A percentile compares a stretch with the other conserved stretches of the same genome.
Evolutionary conservation across 306 rosid genomes (phyloP).

Genomic region (Oxytropis ochrocephala): DNA sequence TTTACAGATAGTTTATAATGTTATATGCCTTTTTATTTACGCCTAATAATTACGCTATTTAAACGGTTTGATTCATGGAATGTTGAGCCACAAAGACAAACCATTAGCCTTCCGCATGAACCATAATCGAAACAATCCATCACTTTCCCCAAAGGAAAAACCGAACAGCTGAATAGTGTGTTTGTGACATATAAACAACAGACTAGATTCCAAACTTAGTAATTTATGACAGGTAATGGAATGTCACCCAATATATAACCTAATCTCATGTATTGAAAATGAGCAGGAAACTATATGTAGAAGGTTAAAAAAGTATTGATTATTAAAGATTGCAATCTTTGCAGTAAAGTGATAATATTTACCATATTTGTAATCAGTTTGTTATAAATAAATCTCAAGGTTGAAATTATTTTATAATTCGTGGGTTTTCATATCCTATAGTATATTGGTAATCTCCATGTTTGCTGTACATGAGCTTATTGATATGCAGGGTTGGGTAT

Average conservation of each 20-base stretch:
- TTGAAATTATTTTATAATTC: background rate
- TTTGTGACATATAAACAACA: background rate
- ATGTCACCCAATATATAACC: background rate
- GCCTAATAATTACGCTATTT: constrained; percentile 63
- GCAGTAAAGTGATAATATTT: background rate
- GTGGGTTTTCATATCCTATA: background rate
- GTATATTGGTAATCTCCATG: background rate
- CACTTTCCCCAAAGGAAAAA: constrained; percentile 63
- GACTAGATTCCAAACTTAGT: constrained; percentile 5
- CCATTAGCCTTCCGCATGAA: too few relatives aligned
- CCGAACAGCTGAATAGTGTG: constrained; percentile 4
- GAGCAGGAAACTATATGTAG: background rate
- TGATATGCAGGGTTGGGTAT: background rate
- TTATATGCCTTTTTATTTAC: constrained; percentile 79
- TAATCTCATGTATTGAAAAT: too few relatives aligned
- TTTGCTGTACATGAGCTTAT: background rate
- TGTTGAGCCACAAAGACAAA: constrained; percentile 55
- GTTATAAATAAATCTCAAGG: background rate
- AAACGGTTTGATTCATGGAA: constrained; percentile 40
- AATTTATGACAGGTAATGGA: background rate
- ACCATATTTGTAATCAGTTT: background rate
- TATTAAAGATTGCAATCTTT: background rate
- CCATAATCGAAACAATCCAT: constrained; percentile 70
- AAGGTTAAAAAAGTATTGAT: background rate
- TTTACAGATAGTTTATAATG: constrained; percentile 6